These are phyloP conservation scores for Camelina hispida DNA, from an alignment of 345 rosid species.

Conservation along the genomic window DNA sequence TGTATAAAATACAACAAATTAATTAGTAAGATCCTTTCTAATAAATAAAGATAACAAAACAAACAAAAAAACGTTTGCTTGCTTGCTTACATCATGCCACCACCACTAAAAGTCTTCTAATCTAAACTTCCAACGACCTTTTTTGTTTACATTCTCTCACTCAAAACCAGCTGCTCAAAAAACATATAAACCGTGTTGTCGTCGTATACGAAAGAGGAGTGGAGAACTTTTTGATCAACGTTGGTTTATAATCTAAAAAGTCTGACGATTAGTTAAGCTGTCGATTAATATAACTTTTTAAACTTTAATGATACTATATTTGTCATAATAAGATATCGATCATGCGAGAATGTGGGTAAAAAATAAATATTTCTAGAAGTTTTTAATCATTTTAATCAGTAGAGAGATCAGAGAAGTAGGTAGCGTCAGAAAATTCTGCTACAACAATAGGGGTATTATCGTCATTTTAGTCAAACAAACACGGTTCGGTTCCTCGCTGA, in stretches of 20 bases:
- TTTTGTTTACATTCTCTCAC: no score
- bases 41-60: conserved; percentile 2
- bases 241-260: conserved; percentile 15
- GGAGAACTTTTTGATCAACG: conserved; percentile 24
- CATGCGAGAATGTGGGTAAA: conserved; percentile 40
- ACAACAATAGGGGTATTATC: conserved; percentile 26
- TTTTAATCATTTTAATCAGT: conserved; percentile 7
- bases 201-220: conserved; percentile 30
- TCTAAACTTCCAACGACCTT: neutral
- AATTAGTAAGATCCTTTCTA: no score
- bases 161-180: no score
- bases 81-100: neutral
- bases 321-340: conserved; percentile 15
- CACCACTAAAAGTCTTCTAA: neutral
- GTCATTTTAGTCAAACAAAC: conserved; percentile 4
- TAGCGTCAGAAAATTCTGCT: conserved; percentile 29
- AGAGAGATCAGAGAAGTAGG: conserved; percentile 19
- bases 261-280: neutral
- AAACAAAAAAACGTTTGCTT: conserved; percentile 6
- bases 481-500: conserved; percentile 46
- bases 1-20: neutral
- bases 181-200: neutral
- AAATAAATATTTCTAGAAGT: conserved; percentile 11
- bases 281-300: neutral
- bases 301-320: neutral